Conservation (phyloP, 2,329 filamentous ascomycete genomes). For the Cercospora sesami region DNA sequence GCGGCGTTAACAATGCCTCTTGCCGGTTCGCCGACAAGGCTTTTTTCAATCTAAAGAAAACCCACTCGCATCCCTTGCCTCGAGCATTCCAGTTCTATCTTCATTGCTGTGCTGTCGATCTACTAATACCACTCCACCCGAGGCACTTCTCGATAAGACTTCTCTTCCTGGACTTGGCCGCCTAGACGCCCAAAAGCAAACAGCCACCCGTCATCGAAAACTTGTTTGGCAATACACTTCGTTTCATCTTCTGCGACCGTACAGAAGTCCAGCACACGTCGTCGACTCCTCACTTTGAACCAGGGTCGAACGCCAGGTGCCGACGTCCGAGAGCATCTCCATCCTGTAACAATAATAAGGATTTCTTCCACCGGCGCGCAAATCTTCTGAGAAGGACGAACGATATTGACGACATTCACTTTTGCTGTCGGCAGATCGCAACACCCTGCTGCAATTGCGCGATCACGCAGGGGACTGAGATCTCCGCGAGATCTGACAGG, state of each 20-base stretch:
- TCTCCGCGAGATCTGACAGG: not conserved
- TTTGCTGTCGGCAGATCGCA: not conserved
- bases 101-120: not conserved
- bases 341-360: not conserved
- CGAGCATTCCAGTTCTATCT: not conserved
- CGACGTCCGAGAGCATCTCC: not conserved
- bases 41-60: not conserved
- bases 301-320: not conserved
- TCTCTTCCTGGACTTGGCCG: not conserved
- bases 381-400: not conserved
- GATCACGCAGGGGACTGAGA: not conserved
- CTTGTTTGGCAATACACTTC: not conserved
- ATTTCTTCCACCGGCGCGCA: not conserved
- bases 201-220: not conserved
- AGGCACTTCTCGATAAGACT: not conserved
- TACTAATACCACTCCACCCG: not conserved
- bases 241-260: not conserved
- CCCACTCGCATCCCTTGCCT: not conserved
- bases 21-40: not conserved
- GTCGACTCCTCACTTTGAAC: not conserved
- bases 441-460: not conserved
- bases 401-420: not conserved
- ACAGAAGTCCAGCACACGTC: not conserved
- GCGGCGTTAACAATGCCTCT: not conserved
- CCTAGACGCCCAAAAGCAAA: not conserved